phyloP scores from a whole-genome alignment of 805 yeast species.

The Myxozyma lipomycoides region DNA sequence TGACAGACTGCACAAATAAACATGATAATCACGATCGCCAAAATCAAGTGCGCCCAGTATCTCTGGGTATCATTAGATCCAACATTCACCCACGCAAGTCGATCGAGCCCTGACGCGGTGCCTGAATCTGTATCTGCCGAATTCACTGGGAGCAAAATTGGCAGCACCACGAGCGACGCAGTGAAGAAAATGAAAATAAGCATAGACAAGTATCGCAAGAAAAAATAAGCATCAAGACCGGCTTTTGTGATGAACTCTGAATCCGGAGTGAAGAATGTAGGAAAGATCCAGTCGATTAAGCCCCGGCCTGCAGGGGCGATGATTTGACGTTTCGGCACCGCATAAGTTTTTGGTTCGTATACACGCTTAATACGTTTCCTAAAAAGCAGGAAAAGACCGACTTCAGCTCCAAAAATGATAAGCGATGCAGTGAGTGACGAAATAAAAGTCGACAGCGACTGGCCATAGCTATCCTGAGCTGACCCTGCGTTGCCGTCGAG shows the following conservation, averaged over 20 bases:
- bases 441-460: constrained; percentile 68
- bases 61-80: constrained; percentile 48
- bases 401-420: constrained; percentile 58
- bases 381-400: constrained; percentile 58
- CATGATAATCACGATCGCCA: constrained; percentile 52
- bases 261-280: constrained; percentile 63
- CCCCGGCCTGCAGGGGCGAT: constrained; percentile 75
- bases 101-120: constrained; percentile 53
- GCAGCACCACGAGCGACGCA: constrained; percentile 54
- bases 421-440: constrained; percentile 69
- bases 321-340: constrained; percentile 47
- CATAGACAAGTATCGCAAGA: constrained; percentile 67
- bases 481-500: constrained; percentile 13
- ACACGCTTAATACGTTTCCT: constrained; percentile 68
- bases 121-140: constrained; percentile 18
- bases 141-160: constrained; percentile 74
- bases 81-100: constrained; percentile 66
- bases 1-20: constrained; percentile 55
- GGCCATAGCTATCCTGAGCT: constrained; percentile 24
- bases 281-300: constrained; percentile 64
- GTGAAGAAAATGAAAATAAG: constrained; percentile 52
- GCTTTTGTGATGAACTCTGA: constrained; percentile 76
- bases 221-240: constrained; percentile 90
- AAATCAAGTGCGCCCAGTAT: constrained; percentile 59
- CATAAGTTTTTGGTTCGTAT: constrained; percentile 78